These are phyloP conservation scores for Citrus mangshanensis DNA, from an alignment of 345 rosid species.

Conservation along the genomic window DNA sequence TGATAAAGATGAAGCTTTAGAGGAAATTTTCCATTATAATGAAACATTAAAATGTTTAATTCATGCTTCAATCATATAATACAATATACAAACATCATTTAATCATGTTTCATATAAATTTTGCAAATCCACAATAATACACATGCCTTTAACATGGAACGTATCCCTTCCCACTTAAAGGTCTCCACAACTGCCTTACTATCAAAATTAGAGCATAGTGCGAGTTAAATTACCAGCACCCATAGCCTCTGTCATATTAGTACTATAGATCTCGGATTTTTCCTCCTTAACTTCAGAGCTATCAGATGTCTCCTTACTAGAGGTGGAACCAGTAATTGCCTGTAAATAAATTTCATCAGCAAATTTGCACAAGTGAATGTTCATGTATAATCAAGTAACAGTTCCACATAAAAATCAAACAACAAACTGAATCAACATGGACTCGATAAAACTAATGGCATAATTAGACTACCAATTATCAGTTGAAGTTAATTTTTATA, in stretches of 20 bases:
- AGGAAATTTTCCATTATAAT: neutral
- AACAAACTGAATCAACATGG: neutral
- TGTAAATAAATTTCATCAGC: conserved; percentile 20
- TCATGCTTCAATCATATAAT: neutral
- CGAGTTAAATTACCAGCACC: conserved; percentile 71
- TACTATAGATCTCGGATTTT: conserved; percentile 77
- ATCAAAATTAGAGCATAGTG: conserved; percentile 4
- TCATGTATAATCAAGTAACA: neutral
- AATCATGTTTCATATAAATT: neutral
- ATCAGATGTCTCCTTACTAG: conserved; percentile 47
- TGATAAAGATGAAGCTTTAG: neutral
- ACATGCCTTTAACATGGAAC: neutral
- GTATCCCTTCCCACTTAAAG: neutral
- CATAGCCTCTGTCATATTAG: conserved; percentile 97
- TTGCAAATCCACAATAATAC: neutral
- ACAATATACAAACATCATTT: neutral
- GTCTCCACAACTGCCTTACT: neutral
- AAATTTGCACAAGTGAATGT: neutral
- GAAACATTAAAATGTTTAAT: neutral
- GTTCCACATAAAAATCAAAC: neutral
- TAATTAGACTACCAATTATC: neutral
- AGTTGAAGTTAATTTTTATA: neutral
- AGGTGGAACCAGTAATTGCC: conserved; percentile 67
- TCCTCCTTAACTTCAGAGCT: conserved; percentile 44
- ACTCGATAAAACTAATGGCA: conserved; percentile 2